Conservation (phyloP, 441 rosid genomes). For the Adansonia grandidieri region DNA sequence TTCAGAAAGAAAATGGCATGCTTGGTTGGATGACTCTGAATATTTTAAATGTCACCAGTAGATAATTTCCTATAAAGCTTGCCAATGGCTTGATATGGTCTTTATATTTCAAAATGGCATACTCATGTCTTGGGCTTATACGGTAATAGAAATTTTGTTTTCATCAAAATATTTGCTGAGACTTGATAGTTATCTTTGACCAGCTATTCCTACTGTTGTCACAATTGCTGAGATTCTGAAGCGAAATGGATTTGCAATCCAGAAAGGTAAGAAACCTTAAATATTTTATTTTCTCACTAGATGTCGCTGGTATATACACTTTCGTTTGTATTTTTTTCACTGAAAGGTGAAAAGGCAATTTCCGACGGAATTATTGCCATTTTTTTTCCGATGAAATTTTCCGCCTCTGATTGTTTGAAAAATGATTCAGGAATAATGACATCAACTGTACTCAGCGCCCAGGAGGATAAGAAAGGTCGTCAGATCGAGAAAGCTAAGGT, state of each 20-base stretch:
- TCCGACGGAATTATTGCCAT: no score
- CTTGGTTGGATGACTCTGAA: background rate
- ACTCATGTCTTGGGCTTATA: background rate
- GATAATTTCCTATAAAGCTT: background rate
- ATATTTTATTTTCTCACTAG: background rate
- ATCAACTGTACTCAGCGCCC: constrained; percentile 23
- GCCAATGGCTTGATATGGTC: background rate
- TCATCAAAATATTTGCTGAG: constrained; percentile 19
- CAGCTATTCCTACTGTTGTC: constrained; percentile 47
- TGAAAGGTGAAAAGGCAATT: no score
- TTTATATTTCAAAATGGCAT: no score
- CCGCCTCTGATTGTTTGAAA: background rate
- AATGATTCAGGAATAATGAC: constrained; percentile 30
- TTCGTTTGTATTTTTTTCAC: no score
- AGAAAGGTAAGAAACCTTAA: constrained; percentile 29
- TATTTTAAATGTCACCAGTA: background rate
- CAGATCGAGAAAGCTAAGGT: constrained; percentile 35
- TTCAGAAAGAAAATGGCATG: background rate
- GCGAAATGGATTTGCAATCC: constrained; percentile 34
- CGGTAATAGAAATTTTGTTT: background rate
- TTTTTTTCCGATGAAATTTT: no score
- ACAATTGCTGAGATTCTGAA: constrained; percentile 42
- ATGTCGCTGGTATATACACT: no score
- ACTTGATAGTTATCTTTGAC: background rate
- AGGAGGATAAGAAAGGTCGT: constrained; percentile 26